Evolutionary conservation across 352 stramenopile species (phyloP).

Genomic region (Plasmopara muralis): DNA sequence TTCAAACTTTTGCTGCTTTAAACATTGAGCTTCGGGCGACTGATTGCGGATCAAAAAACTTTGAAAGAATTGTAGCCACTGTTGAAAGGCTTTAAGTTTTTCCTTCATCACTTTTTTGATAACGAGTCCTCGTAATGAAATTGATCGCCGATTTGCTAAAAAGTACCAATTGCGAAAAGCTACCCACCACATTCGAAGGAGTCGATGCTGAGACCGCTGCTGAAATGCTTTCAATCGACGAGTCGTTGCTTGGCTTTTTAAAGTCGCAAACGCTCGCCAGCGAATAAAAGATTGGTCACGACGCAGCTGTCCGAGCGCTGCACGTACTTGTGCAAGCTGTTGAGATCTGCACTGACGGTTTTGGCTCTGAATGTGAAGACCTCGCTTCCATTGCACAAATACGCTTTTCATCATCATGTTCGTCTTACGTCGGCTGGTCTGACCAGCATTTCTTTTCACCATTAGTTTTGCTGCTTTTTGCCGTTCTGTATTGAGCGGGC

Average conservation of each 20-base stretch:
- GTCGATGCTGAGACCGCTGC: constrained; percentile 16
- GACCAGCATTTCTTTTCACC: constrained; percentile 51
- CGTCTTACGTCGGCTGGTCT: constrained; percentile 34
- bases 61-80: constrained; percentile 11
- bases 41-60: constrained; percentile 1
- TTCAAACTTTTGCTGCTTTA: constrained; percentile 8
- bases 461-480: constrained; percentile 19
- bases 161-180: constrained; percentile 3
- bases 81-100: constrained; percentile 11
- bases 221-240: constrained; percentile 49
- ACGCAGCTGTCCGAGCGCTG: constrained; percentile 21
- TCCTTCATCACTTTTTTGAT: constrained; percentile 2
- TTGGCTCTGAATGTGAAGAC: constrained; percentile 46
- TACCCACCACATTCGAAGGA: constrained; percentile 21
- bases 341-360: constrained; percentile 25
- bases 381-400: constrained; percentile 49
- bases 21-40: constrained; percentile 5
- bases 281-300: constrained; percentile 30
- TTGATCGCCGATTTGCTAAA: constrained; percentile 2
- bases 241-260: constrained; percentile 26
- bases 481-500: constrained; percentile 7
- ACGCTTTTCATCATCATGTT: constrained; percentile 33
- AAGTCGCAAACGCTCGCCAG: constrained; percentile 26
- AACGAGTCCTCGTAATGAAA: constrained; percentile 10
- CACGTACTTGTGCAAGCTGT: constrained; percentile 19